These are phyloP conservation scores for Penicillium sp. DNA, from an alignment of 2,329 filamentous ascomycete species.

Conservation along the genomic window DNA sequence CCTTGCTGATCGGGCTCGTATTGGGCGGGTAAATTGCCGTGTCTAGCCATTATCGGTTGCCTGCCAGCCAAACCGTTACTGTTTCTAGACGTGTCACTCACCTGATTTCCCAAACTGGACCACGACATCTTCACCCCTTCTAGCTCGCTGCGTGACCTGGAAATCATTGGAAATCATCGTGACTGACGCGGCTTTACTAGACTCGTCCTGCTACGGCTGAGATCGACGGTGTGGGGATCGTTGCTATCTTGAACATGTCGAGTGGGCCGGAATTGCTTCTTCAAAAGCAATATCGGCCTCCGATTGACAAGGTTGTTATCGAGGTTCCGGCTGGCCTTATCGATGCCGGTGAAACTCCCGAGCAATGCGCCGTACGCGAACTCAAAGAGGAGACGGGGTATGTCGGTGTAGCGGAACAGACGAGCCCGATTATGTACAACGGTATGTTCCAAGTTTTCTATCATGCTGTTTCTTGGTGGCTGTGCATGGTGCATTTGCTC, in stretches of 20 bases:
- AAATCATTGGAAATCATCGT: not conserved
- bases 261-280: slow-evolving; percentile 54
- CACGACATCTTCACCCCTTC: not conserved
- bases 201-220: slow-evolving; percentile 54
- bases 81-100: not conserved
- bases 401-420: slow-evolving; percentile 50
- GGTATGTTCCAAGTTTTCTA: slow-evolving; percentile 33
- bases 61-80: not conserved
- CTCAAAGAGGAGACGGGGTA: slow-evolving; percentile 65
- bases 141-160: not conserved
- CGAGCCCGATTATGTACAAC: slow-evolving; percentile 47
- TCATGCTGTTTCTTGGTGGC: not conserved
- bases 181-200: slow-evolving; percentile 21
- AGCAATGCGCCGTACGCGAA: slow-evolving; percentile 59
- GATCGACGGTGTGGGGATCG: slow-evolving; percentile 60
- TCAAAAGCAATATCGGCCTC: slow-evolving; percentile 62
- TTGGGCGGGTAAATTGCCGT: not conserved
- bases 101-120: not conserved
- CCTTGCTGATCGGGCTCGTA: not conserved
- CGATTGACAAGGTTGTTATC: slow-evolving; percentile 59
- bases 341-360: slow-evolving; percentile 58
- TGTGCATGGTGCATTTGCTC: not conserved
- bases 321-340: slow-evolving; percentile 63
- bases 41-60: not conserved
- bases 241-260: slow-evolving; percentile 58